Evolutionary conservation across 1,284 basidiomycete species (phyloP).

Genomic region (Ceratobasidium sp.): DNA sequence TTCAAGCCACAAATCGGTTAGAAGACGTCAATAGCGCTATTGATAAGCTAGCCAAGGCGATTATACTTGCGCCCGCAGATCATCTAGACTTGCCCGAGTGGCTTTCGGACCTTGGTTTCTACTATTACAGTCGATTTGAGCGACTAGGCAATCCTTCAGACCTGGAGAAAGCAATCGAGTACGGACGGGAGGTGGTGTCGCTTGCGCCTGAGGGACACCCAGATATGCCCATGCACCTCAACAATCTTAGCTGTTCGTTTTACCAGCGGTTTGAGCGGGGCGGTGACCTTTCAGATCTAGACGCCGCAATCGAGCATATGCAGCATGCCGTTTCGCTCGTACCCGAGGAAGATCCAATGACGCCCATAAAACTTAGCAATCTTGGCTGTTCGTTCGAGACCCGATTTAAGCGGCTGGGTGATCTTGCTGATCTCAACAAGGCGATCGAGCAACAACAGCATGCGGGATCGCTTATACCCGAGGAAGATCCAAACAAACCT

Average conservation of each 20-base stretch:
- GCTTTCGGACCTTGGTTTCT: constrained; percentile 2
- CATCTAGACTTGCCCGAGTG: background rate
- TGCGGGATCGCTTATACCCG: too few relatives aligned
- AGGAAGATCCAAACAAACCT: too few relatives aligned
- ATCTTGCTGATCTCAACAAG: too few relatives aligned
- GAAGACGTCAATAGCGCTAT: constrained; percentile 16
- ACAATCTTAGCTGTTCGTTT: too few relatives aligned
- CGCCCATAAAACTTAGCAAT: background rate
- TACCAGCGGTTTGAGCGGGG: too few relatives aligned
- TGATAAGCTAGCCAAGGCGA: background rate
- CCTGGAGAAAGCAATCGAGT: constrained; percentile 6
- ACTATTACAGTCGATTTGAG: background rate
- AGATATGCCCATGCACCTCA: too few relatives aligned
- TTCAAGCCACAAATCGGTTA: too few relatives aligned
- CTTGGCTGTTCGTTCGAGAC: too few relatives aligned
- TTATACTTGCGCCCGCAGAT: background rate
- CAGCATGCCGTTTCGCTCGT: background rate
- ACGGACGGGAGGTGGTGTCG: background rate
- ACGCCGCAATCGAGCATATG: background rate
- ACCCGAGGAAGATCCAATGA: background rate
- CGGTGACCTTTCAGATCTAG: too few relatives aligned
- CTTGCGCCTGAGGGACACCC: background rate
- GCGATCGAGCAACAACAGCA: too few relatives aligned
- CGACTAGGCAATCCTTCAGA: background rate
- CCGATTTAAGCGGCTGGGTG: too few relatives aligned